phyloP scores from a whole-genome alignment of 2,329 filamentous ascomycete species.

The Aspergillus intermedius region DNA sequence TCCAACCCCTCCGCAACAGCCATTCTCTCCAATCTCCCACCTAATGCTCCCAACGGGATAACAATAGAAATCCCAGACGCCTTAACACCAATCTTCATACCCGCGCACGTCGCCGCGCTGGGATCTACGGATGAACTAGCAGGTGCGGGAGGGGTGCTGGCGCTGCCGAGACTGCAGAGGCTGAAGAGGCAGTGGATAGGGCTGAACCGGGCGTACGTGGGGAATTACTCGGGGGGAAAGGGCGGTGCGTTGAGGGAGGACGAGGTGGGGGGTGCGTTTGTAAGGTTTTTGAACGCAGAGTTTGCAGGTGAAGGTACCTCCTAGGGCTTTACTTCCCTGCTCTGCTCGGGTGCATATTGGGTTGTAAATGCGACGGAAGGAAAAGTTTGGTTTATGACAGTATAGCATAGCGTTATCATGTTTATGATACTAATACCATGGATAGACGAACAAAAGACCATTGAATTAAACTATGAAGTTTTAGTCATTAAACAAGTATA shows the following conservation, averaged over 20 bases:
- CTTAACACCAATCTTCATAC: slow-evolving; percentile 28
- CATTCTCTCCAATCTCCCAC: slow-evolving; percentile 22
- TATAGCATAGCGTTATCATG: too few species aligned
- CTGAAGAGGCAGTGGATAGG: slow-evolving; percentile 42
- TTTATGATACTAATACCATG: too few species aligned
- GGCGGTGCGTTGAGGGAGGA: slow-evolving; percentile 26
- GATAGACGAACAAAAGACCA: too few species aligned
- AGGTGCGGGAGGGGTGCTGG: slow-evolving; percentile 35
- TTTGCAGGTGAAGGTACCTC: slow-evolving; percentile 25
- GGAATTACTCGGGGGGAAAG: slow-evolving; percentile 26
- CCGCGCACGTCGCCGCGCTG: slow-evolving; percentile 29
- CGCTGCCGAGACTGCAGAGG: slow-evolving; percentile 38
- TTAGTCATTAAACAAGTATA: too few species aligned
- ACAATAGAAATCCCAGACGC: slow-evolving; percentile 29
- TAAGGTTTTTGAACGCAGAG: slow-evolving; percentile 40
- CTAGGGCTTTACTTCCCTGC: too few species aligned
- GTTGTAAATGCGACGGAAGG: background rate
- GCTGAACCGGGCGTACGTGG: slow-evolving; percentile 37
- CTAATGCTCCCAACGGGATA: slow-evolving; percentile 18
- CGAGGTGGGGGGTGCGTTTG: slow-evolving; percentile 40
- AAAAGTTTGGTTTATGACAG: background rate
- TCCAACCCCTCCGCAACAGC: slow-evolving; percentile 32
- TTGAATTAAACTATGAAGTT: too few species aligned
- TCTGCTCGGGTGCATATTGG: background rate
- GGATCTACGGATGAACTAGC: slow-evolving; percentile 38